Conservation (phyloP, 805 yeast species). For the Suhomyces sp. region DNA sequence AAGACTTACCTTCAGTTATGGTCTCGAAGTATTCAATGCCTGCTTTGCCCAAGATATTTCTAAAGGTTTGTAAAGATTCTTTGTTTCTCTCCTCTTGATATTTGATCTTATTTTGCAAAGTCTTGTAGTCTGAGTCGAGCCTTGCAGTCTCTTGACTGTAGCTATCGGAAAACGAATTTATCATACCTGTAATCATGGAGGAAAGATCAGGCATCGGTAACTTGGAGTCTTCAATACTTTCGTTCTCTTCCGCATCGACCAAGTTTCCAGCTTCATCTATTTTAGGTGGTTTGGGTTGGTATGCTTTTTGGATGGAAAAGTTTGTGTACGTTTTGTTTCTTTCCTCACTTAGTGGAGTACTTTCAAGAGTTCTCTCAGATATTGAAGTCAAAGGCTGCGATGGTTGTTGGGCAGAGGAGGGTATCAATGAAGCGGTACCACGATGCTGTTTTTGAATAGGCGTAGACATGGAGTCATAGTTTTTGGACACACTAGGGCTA, state of each 20-base stretch:
- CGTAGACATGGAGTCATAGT: constrained; percentile 28
- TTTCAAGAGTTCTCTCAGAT: constrained; percentile 30
- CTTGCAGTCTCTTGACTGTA: constrained; percentile 54
- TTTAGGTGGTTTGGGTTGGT: constrained; percentile 34
- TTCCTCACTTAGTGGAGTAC: constrained; percentile 19
- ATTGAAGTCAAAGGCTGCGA: constrained; percentile 32
- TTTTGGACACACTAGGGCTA: constrained; percentile 15
- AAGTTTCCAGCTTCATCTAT: constrained; percentile 31
- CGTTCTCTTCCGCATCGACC: constrained; percentile 5
- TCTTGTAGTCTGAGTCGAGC: constrained; percentile 20
- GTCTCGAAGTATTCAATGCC: constrained; percentile 26
- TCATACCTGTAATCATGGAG: constrained; percentile 37
- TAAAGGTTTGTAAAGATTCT: constrained; percentile 24
- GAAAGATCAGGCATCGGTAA: constrained; percentile 34
- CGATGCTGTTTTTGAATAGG: constrained; percentile 20
- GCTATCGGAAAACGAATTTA: constrained; percentile 49
- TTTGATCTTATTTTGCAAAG: constrained; percentile 39
- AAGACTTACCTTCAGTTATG: constrained; percentile 25
- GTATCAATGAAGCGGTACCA: constrained; percentile 6
- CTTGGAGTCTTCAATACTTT: constrained; percentile 16
- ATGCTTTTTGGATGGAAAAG: constrained; percentile 10
- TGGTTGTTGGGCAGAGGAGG: constrained; percentile 5
- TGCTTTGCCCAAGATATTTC: constrained; percentile 31
- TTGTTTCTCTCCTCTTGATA: constrained; percentile 48
- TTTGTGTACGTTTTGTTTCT: constrained; percentile 2